Conservation (phyloP, 2,329 filamentous ascomycete species). For the Pseudogymnoascus sp. region DNA sequence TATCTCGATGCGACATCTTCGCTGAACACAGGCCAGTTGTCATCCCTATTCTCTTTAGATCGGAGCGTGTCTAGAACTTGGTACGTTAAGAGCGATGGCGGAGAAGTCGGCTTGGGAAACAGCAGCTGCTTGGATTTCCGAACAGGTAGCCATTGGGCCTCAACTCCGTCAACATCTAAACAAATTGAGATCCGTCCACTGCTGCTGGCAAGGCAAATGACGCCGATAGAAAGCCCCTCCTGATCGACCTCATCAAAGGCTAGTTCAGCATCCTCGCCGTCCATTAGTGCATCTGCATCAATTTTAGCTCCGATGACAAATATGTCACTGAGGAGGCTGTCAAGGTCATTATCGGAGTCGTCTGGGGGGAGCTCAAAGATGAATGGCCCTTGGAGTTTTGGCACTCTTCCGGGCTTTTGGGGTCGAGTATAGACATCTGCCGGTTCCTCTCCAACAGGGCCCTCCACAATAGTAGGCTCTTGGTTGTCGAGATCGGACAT, state of each 20-base stretch:
- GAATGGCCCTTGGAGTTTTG: constrained; percentile 55
- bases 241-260: constrained; percentile 48
- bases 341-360: constrained; percentile 46
- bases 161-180: constrained; percentile 52
- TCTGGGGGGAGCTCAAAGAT: constrained; percentile 42
- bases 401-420: constrained; percentile 47
- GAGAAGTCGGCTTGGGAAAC: constrained; percentile 31
- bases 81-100: constrained; percentile 49
- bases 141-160: constrained; percentile 58
- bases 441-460: constrained; percentile 38
- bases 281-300: constrained; percentile 51
- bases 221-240: constrained; percentile 51
- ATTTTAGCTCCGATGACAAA: constrained; percentile 54
- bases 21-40: constrained; percentile 56
- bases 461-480: constrained; percentile 49
- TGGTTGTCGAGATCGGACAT: constrained; percentile 58
- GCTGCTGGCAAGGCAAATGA: constrained; percentile 52
- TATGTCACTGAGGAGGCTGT: constrained; percentile 52
- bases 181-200: constrained; percentile 55
- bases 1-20: constrained; percentile 53
- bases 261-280: constrained; percentile 55
- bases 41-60: constrained; percentile 44
- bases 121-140: constrained; percentile 40
- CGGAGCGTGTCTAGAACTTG: constrained; percentile 54
- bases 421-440: constrained; percentile 51